phyloP scores from a whole-genome alignment of 306 rosid species.

The Citrullus mucosospermus region DNA sequence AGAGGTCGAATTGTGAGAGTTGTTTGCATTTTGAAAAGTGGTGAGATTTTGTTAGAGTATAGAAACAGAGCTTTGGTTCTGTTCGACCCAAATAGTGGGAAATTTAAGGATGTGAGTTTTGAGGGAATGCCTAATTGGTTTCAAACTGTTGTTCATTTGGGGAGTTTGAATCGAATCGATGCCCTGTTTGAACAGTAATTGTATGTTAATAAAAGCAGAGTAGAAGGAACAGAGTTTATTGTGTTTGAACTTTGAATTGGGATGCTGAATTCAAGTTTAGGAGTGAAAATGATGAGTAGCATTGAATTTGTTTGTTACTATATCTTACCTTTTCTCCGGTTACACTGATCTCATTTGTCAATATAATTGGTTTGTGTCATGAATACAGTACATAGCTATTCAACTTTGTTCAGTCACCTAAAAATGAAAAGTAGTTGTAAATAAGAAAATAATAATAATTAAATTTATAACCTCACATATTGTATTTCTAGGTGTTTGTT shows the following conservation, averaged over 20 bases:
- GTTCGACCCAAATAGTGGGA: slow-evolving; percentile 15
- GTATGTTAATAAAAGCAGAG: not conserved
- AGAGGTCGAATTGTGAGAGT: slow-evolving; percentile 16
- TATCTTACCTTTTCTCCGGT: too few species aligned
- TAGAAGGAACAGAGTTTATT: not conserved
- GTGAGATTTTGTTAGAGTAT: slow-evolving; percentile 29
- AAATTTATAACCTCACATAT: too few species aligned
- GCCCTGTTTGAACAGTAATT: not conserved
- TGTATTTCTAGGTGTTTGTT: too few species aligned
- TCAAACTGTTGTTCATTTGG: slow-evolving; percentile 34
- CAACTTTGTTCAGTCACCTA: too few species aligned
- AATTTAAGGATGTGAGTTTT: slow-evolving; percentile 18
- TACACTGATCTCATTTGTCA: too few species aligned
- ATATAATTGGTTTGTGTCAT: too few species aligned
- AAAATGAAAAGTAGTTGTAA: too few species aligned
- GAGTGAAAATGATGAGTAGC: too few species aligned
- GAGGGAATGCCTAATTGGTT: slow-evolving; percentile 35
- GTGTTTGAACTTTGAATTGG: not conserved
- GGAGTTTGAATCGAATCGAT: slow-evolving; percentile 18
- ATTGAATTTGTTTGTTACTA: too few species aligned
- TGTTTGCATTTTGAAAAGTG: slow-evolving; percentile 18
- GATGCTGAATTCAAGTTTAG: too few species aligned
- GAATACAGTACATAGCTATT: too few species aligned
- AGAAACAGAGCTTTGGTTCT: slow-evolving; percentile 25
- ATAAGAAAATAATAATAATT: too few species aligned